Evolutionary conservation across 768 basidiomycete genomes (phyloP), one percentile per base, ranked within the genome.

Genomic region (Hygrocybe punicea): DNA sequence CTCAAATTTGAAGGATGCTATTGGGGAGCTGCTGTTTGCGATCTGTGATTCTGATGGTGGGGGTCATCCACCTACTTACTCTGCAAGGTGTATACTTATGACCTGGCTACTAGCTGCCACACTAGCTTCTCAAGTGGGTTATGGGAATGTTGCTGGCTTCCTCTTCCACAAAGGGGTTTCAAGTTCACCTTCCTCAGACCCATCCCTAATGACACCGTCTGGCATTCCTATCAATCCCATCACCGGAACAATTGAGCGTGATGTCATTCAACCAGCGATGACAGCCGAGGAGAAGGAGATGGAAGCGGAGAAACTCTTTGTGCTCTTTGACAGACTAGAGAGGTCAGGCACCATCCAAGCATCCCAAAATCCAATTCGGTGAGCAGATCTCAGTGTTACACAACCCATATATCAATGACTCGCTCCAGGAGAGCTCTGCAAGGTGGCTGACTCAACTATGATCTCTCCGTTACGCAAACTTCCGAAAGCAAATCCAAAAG

Each of bases 61-160:
- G 73, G 59, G n/a, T 24, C 19, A 33, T 13, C 14, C 7, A 8
- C 10, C 23, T 13, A 29, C n/a, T 45, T 10, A 19, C 7, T 14
- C 19, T 16, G 7, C 9, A 34, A n/a, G 14, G 54, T 13, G 21
- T 49, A 49, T 17, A 14, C 8, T n/a, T n/a, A 24, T 51, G 33
- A 46, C 29, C 16, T 47, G 13, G 24, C 25, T 52, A 34, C 14
- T 37, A 81, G 93, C 89, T n/a, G 76, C 81, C 5, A 81, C 78
- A 0, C 75, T 98, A 14, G 82, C 84, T n/a, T 80, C 84, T 4
- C 82, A 89, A 44, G 81, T 97, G 52, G 96, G 96, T 6, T 99
- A 99, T 64, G 96, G 96, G 40, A 94, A 94, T 67, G 93, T 94
- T 40, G 93, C 94, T 0, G 97, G 97, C 1, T 90, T 93, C 78